phyloP scores from a whole-genome alignment of 140 eudicot genomes.

The Flaveria floridana region DNA sequence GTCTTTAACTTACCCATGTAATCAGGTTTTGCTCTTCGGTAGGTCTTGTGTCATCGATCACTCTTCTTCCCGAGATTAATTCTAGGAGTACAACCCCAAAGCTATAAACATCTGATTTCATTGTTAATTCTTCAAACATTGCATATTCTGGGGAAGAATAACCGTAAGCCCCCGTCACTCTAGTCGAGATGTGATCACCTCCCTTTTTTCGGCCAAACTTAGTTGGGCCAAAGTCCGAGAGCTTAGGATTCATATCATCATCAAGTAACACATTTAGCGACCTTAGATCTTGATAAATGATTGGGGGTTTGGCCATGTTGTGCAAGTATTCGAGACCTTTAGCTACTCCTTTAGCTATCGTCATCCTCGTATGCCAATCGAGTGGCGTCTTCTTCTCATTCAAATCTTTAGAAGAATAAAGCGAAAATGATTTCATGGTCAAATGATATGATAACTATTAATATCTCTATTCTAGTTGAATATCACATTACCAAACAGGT shows the following conservation, averaged over 20 bases:
- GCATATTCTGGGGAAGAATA: conserved; percentile 71
- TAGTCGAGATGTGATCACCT: conserved; percentile 54
- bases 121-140: conserved; percentile 56
- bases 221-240: conserved; percentile 66
- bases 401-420: conserved; percentile 36
- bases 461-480: no score
- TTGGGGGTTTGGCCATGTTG: conserved; percentile 52
- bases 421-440: neutral
- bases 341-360: conserved; percentile 69
- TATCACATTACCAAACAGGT: conserved; percentile 51
- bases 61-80: conserved; percentile 64
- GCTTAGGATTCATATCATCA: conserved; percentile 57
- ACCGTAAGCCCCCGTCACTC: conserved; percentile 74
- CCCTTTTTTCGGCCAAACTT: conserved; percentile 54
- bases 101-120: conserved; percentile 71
- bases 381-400: conserved; percentile 43
- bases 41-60: conserved; percentile 59
- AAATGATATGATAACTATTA: neutral
- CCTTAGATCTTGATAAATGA: conserved; percentile 64
- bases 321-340: conserved; percentile 71
- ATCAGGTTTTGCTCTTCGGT: conserved; percentile 63
- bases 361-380: conserved; percentile 69
- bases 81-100: conserved; percentile 76
- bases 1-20: conserved; percentile 55
- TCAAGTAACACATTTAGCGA: conserved; percentile 64